phyloP scores from a whole-genome alignment of 805 yeast species.

The Starmerella floricola region DNA sequence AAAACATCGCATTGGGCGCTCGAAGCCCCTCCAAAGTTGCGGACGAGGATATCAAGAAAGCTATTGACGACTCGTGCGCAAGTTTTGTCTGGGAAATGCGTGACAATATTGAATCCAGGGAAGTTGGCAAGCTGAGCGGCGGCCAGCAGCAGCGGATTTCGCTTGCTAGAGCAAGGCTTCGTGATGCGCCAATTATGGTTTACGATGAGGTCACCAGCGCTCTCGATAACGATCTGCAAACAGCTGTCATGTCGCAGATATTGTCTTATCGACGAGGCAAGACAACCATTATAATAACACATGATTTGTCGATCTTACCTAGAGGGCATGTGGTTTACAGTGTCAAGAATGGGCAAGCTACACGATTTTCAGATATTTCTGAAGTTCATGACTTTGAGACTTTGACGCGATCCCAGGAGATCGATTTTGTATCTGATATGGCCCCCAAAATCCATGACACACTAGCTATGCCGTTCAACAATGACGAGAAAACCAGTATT shows the following conservation, averaged over 20 bases:
- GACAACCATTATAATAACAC: slow-evolving; percentile 75
- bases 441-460: too few species aligned
- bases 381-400: too few species aligned
- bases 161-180: slow-evolving; percentile 66
- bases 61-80: slow-evolving; percentile 41
- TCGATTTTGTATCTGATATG: too few species aligned
- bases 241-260: slow-evolving; percentile 38
- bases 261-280: slow-evolving; percentile 49
- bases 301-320: slow-evolving; percentile 50
- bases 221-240: slow-evolving; percentile 45
- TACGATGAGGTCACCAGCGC: slow-evolving; percentile 85
- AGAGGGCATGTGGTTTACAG: slow-evolving; percentile 46
- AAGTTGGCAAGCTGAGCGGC: slow-evolving; percentile 49
- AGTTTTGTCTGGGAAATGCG: slow-evolving; percentile 40
- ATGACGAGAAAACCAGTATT: too few species aligned
- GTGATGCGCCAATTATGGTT: slow-evolving; percentile 63
- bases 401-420: too few species aligned
- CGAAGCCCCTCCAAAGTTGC: slow-evolving; percentile 22
- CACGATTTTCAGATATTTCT: background rate
- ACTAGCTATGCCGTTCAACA: too few species aligned
- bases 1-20: slow-evolving; percentile 50
- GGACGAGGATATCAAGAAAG: slow-evolving; percentile 31
- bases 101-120: slow-evolving; percentile 42
- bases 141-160: slow-evolving; percentile 84
- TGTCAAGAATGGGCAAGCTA: slow-evolving; percentile 47